Conservation (phyloP, 2,329 filamentous ascomycete species). For the Ophiostoma fasciatum region DNA sequence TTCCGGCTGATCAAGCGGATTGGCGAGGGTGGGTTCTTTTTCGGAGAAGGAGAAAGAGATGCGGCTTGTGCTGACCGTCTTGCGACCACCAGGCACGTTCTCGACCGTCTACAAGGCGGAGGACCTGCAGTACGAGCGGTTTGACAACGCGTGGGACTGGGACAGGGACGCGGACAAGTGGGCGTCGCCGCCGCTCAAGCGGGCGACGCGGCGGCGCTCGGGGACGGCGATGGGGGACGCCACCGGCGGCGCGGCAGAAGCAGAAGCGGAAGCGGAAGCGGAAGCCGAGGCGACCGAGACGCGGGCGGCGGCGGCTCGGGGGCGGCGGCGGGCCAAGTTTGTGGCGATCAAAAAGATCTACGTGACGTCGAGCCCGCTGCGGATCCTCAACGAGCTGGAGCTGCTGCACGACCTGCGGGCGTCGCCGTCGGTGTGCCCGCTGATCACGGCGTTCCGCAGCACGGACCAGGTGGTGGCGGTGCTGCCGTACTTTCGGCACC, state of each 20-base stretch:
- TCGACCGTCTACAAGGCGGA: slow-evolving; percentile 98
- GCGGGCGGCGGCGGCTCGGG: slow-evolving; percentile 12
- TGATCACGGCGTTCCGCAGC: slow-evolving; percentile 92
- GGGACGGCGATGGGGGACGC: neutral
- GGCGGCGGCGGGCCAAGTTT: slow-evolving; percentile 47
- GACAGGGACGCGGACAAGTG: slow-evolving; percentile 51
- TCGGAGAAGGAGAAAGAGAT: too few relatives aligned
- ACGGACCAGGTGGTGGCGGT: slow-evolving; percentile 92
- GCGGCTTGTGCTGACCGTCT: too few relatives aligned
- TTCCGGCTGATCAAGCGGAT: slow-evolving; percentile 94
- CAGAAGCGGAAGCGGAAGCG: slow-evolving; percentile 4
- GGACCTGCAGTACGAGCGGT: slow-evolving; percentile 71
- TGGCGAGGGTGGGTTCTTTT: slow-evolving; percentile 57
- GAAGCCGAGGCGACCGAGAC: too few relatives aligned
- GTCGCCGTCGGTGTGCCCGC: slow-evolving; percentile 75
- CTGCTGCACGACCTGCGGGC: slow-evolving; percentile 75
- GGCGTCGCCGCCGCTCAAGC: slow-evolving; percentile 51
- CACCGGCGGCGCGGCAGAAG: neutral
- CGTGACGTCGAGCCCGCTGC: slow-evolving; percentile 83
- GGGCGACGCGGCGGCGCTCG: slow-evolving; percentile 18
- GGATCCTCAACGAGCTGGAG: slow-evolving; percentile 93
- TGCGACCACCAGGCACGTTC: slow-evolving; percentile 60
- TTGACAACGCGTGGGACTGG: slow-evolving; percentile 77
- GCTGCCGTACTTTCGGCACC: slow-evolving; percentile 87
- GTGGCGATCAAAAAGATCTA: slow-evolving; percentile 99